Evolutionary conservation across 352 stramenopile genomes (phyloP).

Genomic region (Pythium dissimile): DNA sequence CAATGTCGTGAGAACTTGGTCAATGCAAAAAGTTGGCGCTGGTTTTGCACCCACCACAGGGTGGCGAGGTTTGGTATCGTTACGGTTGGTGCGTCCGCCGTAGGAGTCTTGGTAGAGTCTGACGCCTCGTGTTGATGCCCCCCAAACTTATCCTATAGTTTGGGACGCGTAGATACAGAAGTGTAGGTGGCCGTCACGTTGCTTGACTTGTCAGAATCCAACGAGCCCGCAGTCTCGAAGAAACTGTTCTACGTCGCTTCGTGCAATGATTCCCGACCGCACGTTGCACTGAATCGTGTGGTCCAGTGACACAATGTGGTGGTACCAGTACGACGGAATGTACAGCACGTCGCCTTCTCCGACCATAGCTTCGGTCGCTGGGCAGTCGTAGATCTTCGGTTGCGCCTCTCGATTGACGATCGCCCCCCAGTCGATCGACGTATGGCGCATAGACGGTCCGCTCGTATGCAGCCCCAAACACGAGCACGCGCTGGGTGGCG

Average conservation of each 20-base stretch:
- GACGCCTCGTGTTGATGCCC: too few relatives aligned
- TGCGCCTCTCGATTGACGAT: constrained; percentile 18
- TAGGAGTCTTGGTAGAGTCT: too few relatives aligned
- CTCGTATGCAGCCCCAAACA: constrained; percentile 72
- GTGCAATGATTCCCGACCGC: constrained; percentile 47
- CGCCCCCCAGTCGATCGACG: constrained; percentile 90
- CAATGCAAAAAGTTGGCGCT: too few relatives aligned
- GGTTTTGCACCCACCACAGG: too few relatives aligned
- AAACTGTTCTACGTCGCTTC: constrained; percentile 33
- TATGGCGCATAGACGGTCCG: constrained; percentile 87
- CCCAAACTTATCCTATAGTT: too few relatives aligned
- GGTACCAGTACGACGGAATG: constrained; percentile 93
- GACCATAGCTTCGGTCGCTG: constrained; percentile 88
- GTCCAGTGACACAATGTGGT: constrained; percentile 94
- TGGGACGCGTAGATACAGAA: too few relatives aligned
- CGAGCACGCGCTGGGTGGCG: constrained; percentile 83
- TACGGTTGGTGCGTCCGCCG: too few relatives aligned
- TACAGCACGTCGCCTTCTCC: constrained; percentile 93
- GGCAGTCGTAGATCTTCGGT: constrained; percentile 39
- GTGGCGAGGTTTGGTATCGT: too few relatives aligned
- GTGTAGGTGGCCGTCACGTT: too few relatives aligned
- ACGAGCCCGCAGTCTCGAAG: constrained; percentile 38
- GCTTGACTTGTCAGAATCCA: not conserved
- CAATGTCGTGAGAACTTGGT: too few relatives aligned
- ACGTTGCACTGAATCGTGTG: constrained; percentile 95